These are phyloP conservation scores for Petunia hybrid DNA, from an alignment of 305 asterid genomes.

Conservation along the genomic window DNA sequence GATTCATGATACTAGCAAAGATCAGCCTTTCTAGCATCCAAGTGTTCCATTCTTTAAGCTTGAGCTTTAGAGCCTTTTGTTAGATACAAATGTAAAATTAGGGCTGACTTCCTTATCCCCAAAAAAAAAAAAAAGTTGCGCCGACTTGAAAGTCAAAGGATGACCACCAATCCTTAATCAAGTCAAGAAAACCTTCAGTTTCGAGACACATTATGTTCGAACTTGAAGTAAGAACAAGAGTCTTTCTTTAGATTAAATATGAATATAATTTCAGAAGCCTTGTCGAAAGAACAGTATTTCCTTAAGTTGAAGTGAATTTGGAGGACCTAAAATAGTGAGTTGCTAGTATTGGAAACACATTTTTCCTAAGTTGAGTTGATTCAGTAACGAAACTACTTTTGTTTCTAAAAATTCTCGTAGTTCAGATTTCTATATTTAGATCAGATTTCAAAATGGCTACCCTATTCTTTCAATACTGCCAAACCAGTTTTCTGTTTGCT, in stretches of 20 bases:
- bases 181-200: no score
- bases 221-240: no score
- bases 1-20: no score
- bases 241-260: background rate
- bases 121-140: no score
- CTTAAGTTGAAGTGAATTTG: constrained; percentile 8
- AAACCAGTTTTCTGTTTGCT: background rate
- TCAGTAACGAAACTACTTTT: background rate
- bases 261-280: constrained; percentile 14
- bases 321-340: constrained; percentile 23
- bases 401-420: background rate
- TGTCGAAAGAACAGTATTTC: background rate
- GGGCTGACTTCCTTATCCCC: no score
- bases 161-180: no score
- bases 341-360: background rate
- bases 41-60: no score
- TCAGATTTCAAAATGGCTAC: background rate
- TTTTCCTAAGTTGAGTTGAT: constrained; percentile 13
- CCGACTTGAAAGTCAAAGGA: no score
- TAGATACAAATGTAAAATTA: no score
- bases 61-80: no score
- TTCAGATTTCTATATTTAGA: background rate
- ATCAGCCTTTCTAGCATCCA: no score
- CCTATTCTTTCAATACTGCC: background rate
- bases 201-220: no score